Evolutionary conservation across 2,329 filamentous ascomycete genomes (phyloP).

Genomic region (Botrytis hyacinthi): DNA sequence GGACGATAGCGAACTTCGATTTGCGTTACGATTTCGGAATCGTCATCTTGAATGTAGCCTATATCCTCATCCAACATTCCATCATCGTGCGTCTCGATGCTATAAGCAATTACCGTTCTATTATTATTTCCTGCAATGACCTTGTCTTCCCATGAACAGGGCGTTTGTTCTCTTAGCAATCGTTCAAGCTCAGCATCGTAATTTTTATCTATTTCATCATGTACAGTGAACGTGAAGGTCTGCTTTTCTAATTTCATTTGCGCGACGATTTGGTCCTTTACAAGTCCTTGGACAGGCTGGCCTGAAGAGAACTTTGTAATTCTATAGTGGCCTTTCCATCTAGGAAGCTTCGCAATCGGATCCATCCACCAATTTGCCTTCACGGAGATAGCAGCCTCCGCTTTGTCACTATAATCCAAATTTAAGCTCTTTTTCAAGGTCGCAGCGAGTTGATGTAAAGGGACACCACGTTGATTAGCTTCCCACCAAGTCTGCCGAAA

Average conservation of each 20-base stretch:
- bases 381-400: not conserved
- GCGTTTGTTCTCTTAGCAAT: not conserved
- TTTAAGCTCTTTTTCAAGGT: not conserved
- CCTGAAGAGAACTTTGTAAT: not conserved
- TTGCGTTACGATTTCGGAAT: not conserved
- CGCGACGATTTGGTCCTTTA: not conserved
- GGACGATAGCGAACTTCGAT: constrained; percentile 18
- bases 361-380: constrained; percentile 13
- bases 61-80: constrained; percentile 10
- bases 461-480: not conserved
- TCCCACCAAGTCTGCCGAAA: constrained; percentile 13
- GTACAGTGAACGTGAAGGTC: not conserved
- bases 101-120: not conserved
- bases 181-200: not conserved
- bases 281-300: constrained; percentile 7
- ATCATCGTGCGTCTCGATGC: not conserved
- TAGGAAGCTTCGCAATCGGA: not conserved
- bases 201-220: not conserved
- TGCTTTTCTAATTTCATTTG: constrained; percentile 5
- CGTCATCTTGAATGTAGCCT: not conserved
- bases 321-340: constrained; percentile 16
- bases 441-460: constrained; percentile 1
- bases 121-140: not conserved
- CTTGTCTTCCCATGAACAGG: not conserved
- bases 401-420: not conserved